phyloP scores from a whole-genome alignment of 1,284 basidiomycete genomes.

The Exobasidium cylindrosporum region DNA sequence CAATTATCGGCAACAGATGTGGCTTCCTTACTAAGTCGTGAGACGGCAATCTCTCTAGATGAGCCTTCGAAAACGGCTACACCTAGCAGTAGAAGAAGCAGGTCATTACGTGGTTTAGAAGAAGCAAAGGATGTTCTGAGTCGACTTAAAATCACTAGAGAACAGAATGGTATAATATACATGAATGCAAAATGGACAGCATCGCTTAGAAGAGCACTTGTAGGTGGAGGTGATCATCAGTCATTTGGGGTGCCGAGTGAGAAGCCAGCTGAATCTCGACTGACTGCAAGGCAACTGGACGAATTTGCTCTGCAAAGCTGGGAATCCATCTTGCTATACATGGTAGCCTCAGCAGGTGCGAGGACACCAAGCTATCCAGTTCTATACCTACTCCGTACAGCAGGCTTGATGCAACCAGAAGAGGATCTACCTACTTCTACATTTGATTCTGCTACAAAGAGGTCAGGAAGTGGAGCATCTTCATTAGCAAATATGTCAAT shows the following conservation, averaged over 20 bases:
- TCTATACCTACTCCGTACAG: constrained; percentile 74
- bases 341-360: constrained; percentile 84
- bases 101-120: constrained; percentile 59
- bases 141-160: constrained; percentile 33
- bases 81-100: constrained; percentile 70
- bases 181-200: constrained; percentile 45
- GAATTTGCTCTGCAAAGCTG: constrained; percentile 84
- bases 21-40: constrained; percentile 66
- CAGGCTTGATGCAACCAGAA: constrained; percentile 71
- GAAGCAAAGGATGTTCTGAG: constrained; percentile 27
- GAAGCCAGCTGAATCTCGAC: constrained; percentile 56
- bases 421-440: not conserved
- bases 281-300: constrained; percentile 61
- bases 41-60: constrained; percentile 59
- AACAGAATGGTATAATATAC: constrained; percentile 60
- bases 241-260: constrained; percentile 82
- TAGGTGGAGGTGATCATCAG: constrained; percentile 85
- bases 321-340: constrained; percentile 97
- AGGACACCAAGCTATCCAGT: constrained; percentile 76
- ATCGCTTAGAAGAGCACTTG: constrained; percentile 70
- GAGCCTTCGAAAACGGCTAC: constrained; percentile 56
- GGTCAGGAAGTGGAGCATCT: not conserved
- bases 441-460: constrained; percentile 8
- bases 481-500: constrained; percentile 62
- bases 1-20: constrained; percentile 57